A percentile compares a stretch with the other conserved stretches of the same genome.
These are phyloP conservation scores for Leishmania braziliensis DNA, from an alignment of 208 protist genomes.

Conservation along the genomic window DNA sequence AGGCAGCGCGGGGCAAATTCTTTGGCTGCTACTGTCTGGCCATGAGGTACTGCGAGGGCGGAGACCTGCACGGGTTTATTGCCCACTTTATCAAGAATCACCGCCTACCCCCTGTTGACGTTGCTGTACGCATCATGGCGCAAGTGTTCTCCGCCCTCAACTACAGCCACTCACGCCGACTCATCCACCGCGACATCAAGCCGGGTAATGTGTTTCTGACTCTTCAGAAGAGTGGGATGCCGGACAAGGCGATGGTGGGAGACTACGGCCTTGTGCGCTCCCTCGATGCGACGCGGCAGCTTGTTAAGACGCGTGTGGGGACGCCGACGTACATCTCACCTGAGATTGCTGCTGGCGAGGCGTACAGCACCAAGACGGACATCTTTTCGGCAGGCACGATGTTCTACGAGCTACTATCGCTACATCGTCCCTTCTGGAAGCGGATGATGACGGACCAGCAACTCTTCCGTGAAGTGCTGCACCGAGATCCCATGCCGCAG, in stretches of 20 bases:
- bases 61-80: constrained; percentile 79
- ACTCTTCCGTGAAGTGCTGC: constrained; percentile 52
- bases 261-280: constrained; percentile 91
- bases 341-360: constrained; percentile 86
- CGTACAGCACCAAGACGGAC: constrained; percentile 93
- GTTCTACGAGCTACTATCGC: constrained; percentile 87
- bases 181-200: constrained; percentile 94
- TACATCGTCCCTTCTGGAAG: constrained; percentile 71
- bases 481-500: constrained; percentile 62
- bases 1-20: constrained; percentile 44
- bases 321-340: constrained; percentile 94
- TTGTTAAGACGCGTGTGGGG: constrained; percentile 82
- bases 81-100: constrained; percentile 18
- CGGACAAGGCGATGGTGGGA: constrained; percentile 64
- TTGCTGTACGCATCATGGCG: constrained; percentile 74
- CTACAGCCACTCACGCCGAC: constrained; percentile 78
- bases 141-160: constrained; percentile 88
- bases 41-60: constrained; percentile 83
- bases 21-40: constrained; percentile 78
- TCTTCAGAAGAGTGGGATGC: constrained; percentile 1
- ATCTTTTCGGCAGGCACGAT: constrained; percentile 92
- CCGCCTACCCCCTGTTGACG: constrained; percentile 37
- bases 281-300: constrained; percentile 58
- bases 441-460: constrained; percentile 51
- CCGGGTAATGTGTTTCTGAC: constrained; percentile 88